A percentile compares a stretch with the other conserved stretches of the same genome.
Conservation (phyloP, 139 green algal genomes). For the Klebsormidium nitens region DNA sequence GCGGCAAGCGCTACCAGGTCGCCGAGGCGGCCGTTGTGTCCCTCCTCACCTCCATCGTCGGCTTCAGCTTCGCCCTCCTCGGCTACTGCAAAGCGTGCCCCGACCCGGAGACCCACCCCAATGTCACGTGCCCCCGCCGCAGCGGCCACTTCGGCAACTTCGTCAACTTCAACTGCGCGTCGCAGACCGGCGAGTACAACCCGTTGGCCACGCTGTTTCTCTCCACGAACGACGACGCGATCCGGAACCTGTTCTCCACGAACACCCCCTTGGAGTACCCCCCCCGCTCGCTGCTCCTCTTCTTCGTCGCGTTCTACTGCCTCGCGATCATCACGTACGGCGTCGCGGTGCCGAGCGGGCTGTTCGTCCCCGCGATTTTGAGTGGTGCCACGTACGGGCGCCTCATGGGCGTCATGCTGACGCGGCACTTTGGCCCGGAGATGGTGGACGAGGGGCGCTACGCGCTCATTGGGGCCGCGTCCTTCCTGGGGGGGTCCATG, state of each 20-base stretch:
- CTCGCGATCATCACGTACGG: constrained; percentile 69
- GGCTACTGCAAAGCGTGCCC: constrained; percentile 48
- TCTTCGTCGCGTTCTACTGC: constrained; percentile 52
- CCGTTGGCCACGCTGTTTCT: constrained; percentile 78
- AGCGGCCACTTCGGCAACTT: constrained; percentile 62
- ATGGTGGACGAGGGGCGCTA: constrained; percentile 69
- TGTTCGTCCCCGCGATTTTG: constrained; percentile 80
- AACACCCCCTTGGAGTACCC: constrained; percentile 58
- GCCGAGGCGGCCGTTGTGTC: constrained; percentile 32
- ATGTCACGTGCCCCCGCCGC: constrained; percentile 51
- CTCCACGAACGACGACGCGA: constrained; percentile 77
- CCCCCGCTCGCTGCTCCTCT: constrained; percentile 8
- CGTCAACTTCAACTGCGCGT: constrained; percentile 40
- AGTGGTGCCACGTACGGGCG: constrained; percentile 71
- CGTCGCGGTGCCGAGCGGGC: constrained; percentile 57
- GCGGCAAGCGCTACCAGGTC: constrained; percentile 13
- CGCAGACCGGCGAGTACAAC: constrained; percentile 58
- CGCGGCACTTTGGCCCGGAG: constrained; percentile 66
- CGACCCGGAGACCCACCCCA: background rate
- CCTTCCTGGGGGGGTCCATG: constrained; percentile 70
- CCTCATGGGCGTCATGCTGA: constrained; percentile 64
- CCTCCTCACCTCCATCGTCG: constrained; percentile 32
- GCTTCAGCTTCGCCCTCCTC: constrained; percentile 33
- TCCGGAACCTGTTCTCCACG: constrained; percentile 71
- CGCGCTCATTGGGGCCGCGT: constrained; percentile 62